phyloP scores from a whole-genome alignment of 1,284 basidiomycete genomes.

The Naganishia liquefaciens region DNA sequence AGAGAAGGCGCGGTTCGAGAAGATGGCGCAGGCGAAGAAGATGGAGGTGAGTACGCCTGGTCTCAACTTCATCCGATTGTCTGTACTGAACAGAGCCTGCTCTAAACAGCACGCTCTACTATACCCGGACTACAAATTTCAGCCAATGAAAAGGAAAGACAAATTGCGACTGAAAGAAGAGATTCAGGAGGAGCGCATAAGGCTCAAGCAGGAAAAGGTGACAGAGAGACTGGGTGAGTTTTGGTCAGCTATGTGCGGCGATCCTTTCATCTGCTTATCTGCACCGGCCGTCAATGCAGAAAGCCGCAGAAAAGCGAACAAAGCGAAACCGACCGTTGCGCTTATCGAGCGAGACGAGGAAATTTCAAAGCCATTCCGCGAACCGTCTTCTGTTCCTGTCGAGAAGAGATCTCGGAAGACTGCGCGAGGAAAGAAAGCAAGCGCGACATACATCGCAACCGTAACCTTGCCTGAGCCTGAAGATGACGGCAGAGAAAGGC shows the following conservation, averaged over 20 bases:
- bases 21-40: slow-evolving; percentile 66
- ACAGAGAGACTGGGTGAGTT: slow-evolving; percentile 8
- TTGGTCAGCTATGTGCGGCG: no score
- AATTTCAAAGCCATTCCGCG: not conserved
- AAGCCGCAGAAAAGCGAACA: slow-evolving; percentile 7
- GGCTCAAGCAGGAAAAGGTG: slow-evolving; percentile 32
- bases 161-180: slow-evolving; percentile 60
- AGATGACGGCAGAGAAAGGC: no score
- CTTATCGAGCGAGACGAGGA: not conserved
- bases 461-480: no score
- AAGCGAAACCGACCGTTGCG: slow-evolving; percentile 1
- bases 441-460: not conserved
- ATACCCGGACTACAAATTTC: slow-evolving; percentile 73
- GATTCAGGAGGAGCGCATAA: slow-evolving; percentile 41
- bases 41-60: slow-evolving; percentile 53
- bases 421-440: not conserved
- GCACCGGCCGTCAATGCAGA: not conserved
- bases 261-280: not conserved
- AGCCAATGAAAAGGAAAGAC: slow-evolving; percentile 67
- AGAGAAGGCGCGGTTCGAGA: slow-evolving; percentile 65
- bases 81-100: not conserved
- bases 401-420: slow-evolving; percentile 16
- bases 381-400: slow-evolving; percentile 8
- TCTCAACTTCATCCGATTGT: not conserved
- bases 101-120: slow-evolving; percentile 57